These are phyloP conservation scores for Tilletia setariae DNA, from an alignment of 1,284 basidiomycete species.

Conservation along the genomic window DNA sequence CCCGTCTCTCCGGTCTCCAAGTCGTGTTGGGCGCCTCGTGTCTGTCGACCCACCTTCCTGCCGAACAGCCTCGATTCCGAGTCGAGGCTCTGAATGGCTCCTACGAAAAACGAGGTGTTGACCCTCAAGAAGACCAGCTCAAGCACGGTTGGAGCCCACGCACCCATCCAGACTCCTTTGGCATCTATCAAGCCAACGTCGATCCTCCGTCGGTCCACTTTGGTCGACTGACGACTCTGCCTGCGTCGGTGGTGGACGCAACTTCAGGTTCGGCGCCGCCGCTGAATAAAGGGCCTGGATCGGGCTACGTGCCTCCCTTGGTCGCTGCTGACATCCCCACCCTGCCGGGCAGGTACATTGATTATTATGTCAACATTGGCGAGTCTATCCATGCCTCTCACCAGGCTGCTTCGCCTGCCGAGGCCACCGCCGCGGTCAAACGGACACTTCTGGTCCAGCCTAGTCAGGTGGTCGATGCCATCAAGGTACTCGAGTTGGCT, in stretches of 20 bases:
- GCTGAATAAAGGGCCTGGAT: background rate
- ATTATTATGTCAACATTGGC: slow-evolving; percentile 45
- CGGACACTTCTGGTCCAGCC: slow-evolving; percentile 30
- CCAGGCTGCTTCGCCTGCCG: slow-evolving; percentile 21
- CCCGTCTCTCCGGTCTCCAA: slow-evolving; percentile 38
- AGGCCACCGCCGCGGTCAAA: slow-evolving; percentile 23
- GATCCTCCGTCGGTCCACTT: slow-evolving; percentile 35
- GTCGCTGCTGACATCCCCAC: slow-evolving; percentile 42
- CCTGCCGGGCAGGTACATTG: slow-evolving; percentile 45
- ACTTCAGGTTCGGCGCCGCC: slow-evolving; percentile 1
- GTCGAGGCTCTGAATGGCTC: slow-evolving; percentile 45
- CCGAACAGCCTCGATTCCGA: slow-evolving; percentile 44
- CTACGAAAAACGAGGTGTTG: slow-evolving; percentile 47
- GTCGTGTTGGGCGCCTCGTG: slow-evolving; percentile 43
- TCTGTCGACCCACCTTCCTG: slow-evolving; percentile 42
- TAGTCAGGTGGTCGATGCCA: slow-evolving; percentile 33
- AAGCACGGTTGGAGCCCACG: slow-evolving; percentile 45
- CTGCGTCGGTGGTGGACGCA: background rate
- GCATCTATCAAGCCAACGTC: slow-evolving; percentile 31
- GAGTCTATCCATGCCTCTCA: slow-evolving; percentile 36
- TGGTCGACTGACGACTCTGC: slow-evolving; percentile 41
- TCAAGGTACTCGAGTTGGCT: slow-evolving; percentile 40
- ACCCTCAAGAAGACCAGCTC: slow-evolving; percentile 52
- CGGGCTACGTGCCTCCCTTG: slow-evolving; percentile 28
- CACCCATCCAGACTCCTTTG: slow-evolving; percentile 43